Base-by-base conservation (phyloP, 106 monocot species). In the Dendrobium huoshanense region DNA sequence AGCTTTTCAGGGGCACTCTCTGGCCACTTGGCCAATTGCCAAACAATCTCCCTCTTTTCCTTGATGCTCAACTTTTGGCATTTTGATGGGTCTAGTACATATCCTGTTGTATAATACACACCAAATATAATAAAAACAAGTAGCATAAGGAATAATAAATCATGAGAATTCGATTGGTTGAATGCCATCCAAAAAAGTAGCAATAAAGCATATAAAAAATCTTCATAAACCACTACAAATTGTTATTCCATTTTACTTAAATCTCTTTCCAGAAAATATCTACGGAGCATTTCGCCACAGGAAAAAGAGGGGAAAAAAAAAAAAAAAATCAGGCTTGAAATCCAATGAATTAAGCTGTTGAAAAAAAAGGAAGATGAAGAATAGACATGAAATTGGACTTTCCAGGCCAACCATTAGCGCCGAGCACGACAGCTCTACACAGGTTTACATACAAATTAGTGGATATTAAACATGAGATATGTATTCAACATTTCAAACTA, bases 41-140 rank as follows among this genome's bases (percentile, higher is more conserved):
- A 85, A 18, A 95, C 82, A 9, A 99, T 82, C 42, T 87, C 82
- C 55, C 91, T 88, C 89, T 88, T 99, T 40, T 95, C 92, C 19
- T 86, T 82, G 11, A 95, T 55, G 79, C 81, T 88, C 56, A 95
- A 70, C 70, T 70, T 70, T 45, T 83, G 83, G 75, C 89, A 93
- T 84, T 94, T 98, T 15, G 92, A 72, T 81, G 85, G 89, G 72
- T 92, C 90, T 22, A 89, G 83, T 27, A 82, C 68, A 85, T 85
- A 83, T 81, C 84, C 97, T 98, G 81, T 44, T 73, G 48, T 31
- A 54, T 33, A 9, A 87, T 70, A 70, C 17, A 70, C 15, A 3
- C 15, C 70, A 33, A 70, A 33, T 37, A 70, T 70, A 70, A 70
- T 70, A 70, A 70, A 61, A 37, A 33, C 29, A 70, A 37, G 16